Base-by-base conservation (phyloP, 2,329 filamentous ascomycete genomes). In the Gliomastix tumulicola region DNA sequence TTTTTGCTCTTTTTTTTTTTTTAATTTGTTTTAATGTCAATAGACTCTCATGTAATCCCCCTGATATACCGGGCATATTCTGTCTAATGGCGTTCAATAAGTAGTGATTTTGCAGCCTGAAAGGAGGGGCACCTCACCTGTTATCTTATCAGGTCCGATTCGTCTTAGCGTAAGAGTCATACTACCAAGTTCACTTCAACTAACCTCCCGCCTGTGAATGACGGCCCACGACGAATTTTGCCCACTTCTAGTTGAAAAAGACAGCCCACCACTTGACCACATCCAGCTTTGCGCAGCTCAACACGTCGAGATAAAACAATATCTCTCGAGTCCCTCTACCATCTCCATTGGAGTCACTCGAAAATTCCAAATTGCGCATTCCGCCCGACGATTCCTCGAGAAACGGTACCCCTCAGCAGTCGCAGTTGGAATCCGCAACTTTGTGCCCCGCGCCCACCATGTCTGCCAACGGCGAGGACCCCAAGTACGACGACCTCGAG, bases 401-500 rank as follows among this genome's bases (percentile, higher is more conserved):
- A 28, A 7, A 28, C n/a, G n/a, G n/a, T n/a, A n/a, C n/a, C n/a
- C 31, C 31, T 32, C 34, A 31, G 17, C 17, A 37, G 17, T 21
- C 32, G n/a, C n/a, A n/a, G n/a, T 34, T 10, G 16, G 16, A n/a
- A 34, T 20, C 32, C 18, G 32, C 17, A 13, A 20, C 13, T 22
- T 21, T 22, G 34, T 54, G 53, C 55, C 54, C 55, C 55, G 50
- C 56, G 50, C 47, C 44, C 48, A 62, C 43, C 51, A 76, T 76
- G 72, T 66, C 71, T 57, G 61, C 65, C 56, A 69, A 69, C 66
- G 72, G 69, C 55, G n/a, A n/a, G n/a, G 78, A 84, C 49, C 57
- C 51, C 57, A 82, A 78, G 60, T 77, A 77, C 61, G 76, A 86
- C 60, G 81, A 86, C 53, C 74, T 87, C 51, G 82, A 87, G 55